Evolutionary conservation across 768 basidiomycete species (phyloP), one percentile per base, ranked within the genome.

Genomic region (Austroboletus festivus): DNA sequence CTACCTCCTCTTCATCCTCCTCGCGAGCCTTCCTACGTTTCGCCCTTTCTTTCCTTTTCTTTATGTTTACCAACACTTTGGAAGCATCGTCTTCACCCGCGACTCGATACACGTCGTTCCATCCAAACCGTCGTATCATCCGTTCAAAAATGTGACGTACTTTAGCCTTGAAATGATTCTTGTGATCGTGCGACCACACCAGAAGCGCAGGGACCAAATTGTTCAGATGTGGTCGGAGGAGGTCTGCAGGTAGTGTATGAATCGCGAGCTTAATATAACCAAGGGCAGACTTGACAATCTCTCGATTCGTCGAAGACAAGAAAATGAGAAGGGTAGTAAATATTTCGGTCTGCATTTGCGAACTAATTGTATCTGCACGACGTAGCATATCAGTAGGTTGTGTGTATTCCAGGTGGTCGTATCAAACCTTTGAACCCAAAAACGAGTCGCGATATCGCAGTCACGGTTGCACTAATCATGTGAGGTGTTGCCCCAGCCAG

Each of bases 111-210:
- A 99, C 82, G 38, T 86, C 86, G 34, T 93, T 83, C 78, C 82
- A 96, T 0, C 84, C 86, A 61, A 96, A 96, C 53, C 93, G 80
- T 53, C 95, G 75, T 55, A 98, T 78, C 81, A 97, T 85, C 40
- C 95, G 82, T 73, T 98, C 95, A 59, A 98, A 94, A 55, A 98
- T 93, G 67, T 98, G 94, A 38, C 92, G 83, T 20, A 96, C 93
- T 73, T 97, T 97, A 42, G 80, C 75, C 68, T 98, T 98, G 82
- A 99, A 98, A 64, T 97, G 96, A 60, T 98, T 98, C 66, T 95
- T 95, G 71, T 98, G 95, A 62, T 97, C 94, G 62, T 96, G 93
- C 5, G 92, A 91, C 93, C 96, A 95, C 39, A 76, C 77, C 28
- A 98, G 73, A 12, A 99, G 76, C 0, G 85, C 87, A 1, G 92